Base-by-base conservation (phyloP, 148 eudicot species). In the Persicaria tinctoria region DNA sequence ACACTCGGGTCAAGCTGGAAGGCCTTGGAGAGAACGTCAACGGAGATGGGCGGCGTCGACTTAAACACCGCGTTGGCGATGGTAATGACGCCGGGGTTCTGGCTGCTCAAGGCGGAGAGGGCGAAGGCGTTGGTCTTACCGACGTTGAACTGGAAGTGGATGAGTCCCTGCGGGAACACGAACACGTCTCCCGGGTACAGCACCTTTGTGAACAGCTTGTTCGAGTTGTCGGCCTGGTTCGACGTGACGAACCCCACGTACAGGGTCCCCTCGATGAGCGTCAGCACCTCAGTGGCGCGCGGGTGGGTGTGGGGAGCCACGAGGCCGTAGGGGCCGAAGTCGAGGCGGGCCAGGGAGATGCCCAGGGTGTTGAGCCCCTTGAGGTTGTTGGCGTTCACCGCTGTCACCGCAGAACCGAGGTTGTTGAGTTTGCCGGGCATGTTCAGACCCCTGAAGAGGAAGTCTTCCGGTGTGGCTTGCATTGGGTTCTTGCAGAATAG, bases 401-500 rank as follows among this genome's bases (percentile, higher is more conserved):
- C 32, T 1, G 53, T 71, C 20, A 71, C 55, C 2, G 5, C 13
- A 0, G 74, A 71, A 11, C 74, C 74, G 5, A 38, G 53, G 38
- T 71, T 71, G 32, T 71, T 71, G 23, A 17, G 5, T 38, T 18
- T 23, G 16, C 74, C 54, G 1, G 74, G 44, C 0, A 46, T 41
- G 6, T 71, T 71, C 38, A 71, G 12, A 0, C 74, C 74, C 20
- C 47, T 71, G 38, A 49, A 49, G 11, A 23, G 23, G 74, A 71
- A 71, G 41, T 71, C 55, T 38, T 71, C 74, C 12, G 74, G 46
- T 4, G 6, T 18, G 6, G 14, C 74, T 18, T 71, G 32, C 12
- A 6, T 71, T 10, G 74, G 74, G 54, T 71, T 23, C 54, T 47
- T 71, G 53, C 74, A 71, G 41, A 71, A 71, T 23, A 17, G 38